These are phyloP conservation scores for Coniochaeta sp. DNA, from an alignment of 2,329 filamentous ascomycete species.

Conservation along the genomic window DNA sequence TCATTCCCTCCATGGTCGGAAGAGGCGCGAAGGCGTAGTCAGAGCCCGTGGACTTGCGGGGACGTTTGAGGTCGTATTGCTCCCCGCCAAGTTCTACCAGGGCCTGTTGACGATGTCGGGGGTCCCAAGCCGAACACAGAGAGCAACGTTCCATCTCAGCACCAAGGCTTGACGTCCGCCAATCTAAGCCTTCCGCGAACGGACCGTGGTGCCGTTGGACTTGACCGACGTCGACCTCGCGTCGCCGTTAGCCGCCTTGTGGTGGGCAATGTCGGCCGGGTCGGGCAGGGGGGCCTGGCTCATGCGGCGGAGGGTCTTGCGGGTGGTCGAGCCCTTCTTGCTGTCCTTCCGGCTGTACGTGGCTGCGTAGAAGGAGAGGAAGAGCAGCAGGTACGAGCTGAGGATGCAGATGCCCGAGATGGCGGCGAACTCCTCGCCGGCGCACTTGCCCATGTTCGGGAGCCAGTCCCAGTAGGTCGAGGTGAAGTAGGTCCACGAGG, in stretches of 20 bases:
- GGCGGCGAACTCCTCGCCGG: conserved; percentile 94
- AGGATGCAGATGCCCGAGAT: conserved; percentile 88
- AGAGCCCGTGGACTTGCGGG: too few species aligned
- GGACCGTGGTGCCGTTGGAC: conserved; percentile 49
- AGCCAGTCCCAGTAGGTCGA: conserved; percentile 81
- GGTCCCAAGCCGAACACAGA: neutral
- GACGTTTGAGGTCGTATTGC: too few species aligned
- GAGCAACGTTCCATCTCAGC: neutral
- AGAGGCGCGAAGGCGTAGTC: neutral
- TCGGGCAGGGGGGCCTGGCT: conserved; percentile 67
- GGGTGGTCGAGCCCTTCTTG: conserved; percentile 72
- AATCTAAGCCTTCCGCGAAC: conserved; percentile 62
- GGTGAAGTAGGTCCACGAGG: conserved; percentile 97
- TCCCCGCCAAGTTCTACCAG: too few species aligned
- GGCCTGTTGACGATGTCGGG: too few species aligned
- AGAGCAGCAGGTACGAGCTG: conserved; percentile 91
- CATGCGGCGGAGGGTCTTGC: conserved; percentile 65
- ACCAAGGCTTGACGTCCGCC: neutral
- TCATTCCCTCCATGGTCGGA: neutral
- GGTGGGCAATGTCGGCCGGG: conserved; percentile 66
- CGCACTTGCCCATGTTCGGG: conserved; percentile 79
- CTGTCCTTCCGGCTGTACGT: conserved; percentile 81
- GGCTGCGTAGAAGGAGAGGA: conserved; percentile 98
- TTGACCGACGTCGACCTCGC: conserved; percentile 47
- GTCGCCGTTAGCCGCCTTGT: conserved; percentile 40